Evolutionary conservation across 139 green algal species (phyloP), one percentile per base, ranked within the genome.

Genomic region (Chlamydomonas applanata): DNA sequence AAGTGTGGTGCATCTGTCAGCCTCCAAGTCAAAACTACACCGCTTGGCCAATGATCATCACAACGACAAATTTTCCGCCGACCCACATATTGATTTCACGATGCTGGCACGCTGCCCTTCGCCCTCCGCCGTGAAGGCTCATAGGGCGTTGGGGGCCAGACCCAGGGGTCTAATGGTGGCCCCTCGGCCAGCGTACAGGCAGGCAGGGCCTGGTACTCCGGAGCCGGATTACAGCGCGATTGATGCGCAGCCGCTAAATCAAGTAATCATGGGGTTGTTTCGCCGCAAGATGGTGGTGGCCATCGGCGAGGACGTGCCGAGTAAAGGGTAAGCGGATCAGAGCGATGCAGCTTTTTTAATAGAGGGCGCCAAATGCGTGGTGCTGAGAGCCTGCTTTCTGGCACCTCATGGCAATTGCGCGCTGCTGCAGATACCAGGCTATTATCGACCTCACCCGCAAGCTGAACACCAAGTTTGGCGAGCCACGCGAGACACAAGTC

Each of bases 401-500:
- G 27, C 68, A 13, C 46, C 4, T 66, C 9, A 40, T 66, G 52
- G 32, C 2, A 54, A 16, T 25, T n/a, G 56, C n/a, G 4, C 53
- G 1, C 53, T 59, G 22, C 2, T 65, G 33, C 79, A 94, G 91
- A 29, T 97, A 97, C 76, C 80, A 83, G 3, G 93, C 69, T 33
- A 95, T 97, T 78, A 92, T 97, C n/a, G 87, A 92, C 54, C 73
- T 97, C 0, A 97, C 93, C 0, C 76, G 89, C 14, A 77, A 69
- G 30, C 83, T 97, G 0, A 97, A 97, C 81, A 57, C 56, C 63
- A 90, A 79, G 49, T 86, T 80, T 27, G 35, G 34, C 20, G 79
- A 64, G 0, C 77, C 88, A 0, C 40, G 57, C 0, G 81, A 91
- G 27, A 93, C 88, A 5, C 93, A 95, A 72, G 61, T 73, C 4